Evolutionary conservation across 2,329 filamentous ascomycete genomes (phyloP), one percentile per base, ranked within the genome.

Genomic region (Fonsecaea monophora): DNA sequence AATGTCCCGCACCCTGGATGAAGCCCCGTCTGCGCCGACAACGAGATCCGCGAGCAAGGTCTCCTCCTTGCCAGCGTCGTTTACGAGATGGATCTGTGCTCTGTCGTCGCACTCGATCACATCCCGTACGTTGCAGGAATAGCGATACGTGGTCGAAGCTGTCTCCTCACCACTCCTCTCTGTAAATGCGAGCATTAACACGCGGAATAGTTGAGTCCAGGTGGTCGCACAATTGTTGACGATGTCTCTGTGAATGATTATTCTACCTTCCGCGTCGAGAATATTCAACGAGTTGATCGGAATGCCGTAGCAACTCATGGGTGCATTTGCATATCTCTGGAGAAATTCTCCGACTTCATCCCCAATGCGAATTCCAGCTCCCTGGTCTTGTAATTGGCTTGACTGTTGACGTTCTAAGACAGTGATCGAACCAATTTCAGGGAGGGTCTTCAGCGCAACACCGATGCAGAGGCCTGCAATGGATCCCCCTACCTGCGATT

Each of bases 321-420:
- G 5, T 13, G 25, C 63, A n/a, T 50, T 42, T 30, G 67, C 66
- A 38, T 68, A 64, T 48, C 53, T 62, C 34, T 57, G 15, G 25
- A 71, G 56, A 18, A 70, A 62, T n/a, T 60, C 34, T n/a, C 40
- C 38, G n/a, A 65, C 61, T 6, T 61, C 60, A 7, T 55, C 45
- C n/a, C 65, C 66, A n/a, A 66, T 58, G 12, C 64, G 57, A 45
- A 71, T 65, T 15, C 69, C 70, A n/a, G 69, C 68, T 18, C 65
- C 69, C 58, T 70, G 69, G 42, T 65, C 69, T 40, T 71, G 60
- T 34, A 64, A 40, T 32, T 65, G 54, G n/a, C 38, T 59, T 12
- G 57, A 54, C n/a, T 55, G 61, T 34, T 69, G 42, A 42, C 67
- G 63, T 57, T 71, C 70, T 18, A 72, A 54, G 15, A 71, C 50